A percentile compares a stretch with the other conserved stretches of the same genome.
Conservation (phyloP, 441 rosid genomes). For the Pelargonium australe region DNA sequence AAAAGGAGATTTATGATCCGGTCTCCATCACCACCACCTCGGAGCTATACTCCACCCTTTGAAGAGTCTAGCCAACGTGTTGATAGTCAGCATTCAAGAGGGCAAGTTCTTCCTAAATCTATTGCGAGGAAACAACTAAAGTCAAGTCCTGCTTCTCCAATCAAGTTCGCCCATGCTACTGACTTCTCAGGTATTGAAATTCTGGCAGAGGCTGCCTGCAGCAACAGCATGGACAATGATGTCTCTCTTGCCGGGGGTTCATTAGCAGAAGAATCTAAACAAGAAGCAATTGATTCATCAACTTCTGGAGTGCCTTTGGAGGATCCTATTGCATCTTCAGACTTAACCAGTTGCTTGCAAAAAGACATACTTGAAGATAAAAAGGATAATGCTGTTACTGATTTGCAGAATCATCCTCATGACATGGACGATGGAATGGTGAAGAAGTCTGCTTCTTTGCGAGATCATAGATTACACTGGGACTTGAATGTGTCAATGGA, state of each 20-base stretch:
- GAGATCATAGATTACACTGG: slow-evolving; percentile 36
- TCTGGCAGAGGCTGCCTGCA: slow-evolving; percentile 51
- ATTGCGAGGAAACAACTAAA: slow-evolving; percentile 7
- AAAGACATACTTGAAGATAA: slow-evolving; percentile 23
- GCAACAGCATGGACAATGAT: slow-evolving; percentile 23
- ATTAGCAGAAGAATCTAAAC: slow-evolving; percentile 17
- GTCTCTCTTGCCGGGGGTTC: slow-evolving; percentile 16
- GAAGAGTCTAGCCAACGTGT: slow-evolving; percentile 23
- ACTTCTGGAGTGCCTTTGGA: slow-evolving; percentile 15
- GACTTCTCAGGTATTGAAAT: slow-evolving; percentile 52
- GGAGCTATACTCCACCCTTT: slow-evolving; percentile 14
- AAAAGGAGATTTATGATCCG: slow-evolving; percentile 35
- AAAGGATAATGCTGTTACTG: slow-evolving; percentile 12
- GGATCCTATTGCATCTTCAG: slow-evolving; percentile 16
- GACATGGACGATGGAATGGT: slow-evolving; percentile 17
- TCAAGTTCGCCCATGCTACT: slow-evolving; percentile 16
- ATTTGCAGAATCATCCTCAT: slow-evolving; percentile 17
- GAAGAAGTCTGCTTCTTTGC: slow-evolving; percentile 16
- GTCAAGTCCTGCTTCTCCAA: slow-evolving; percentile 17
- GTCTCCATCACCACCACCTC: slow-evolving; percentile 30
- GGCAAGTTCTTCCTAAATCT: slow-evolving; percentile 15
- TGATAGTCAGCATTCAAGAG: slow-evolving; percentile 16
- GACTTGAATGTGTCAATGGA: slow-evolving; percentile 52
- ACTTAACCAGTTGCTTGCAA: slow-evolving; percentile 5
- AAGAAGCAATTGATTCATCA: slow-evolving; percentile 19